Conservation (phyloP, 192 early-diverging fungal genomes). For the Coemansia sp. region DNA sequence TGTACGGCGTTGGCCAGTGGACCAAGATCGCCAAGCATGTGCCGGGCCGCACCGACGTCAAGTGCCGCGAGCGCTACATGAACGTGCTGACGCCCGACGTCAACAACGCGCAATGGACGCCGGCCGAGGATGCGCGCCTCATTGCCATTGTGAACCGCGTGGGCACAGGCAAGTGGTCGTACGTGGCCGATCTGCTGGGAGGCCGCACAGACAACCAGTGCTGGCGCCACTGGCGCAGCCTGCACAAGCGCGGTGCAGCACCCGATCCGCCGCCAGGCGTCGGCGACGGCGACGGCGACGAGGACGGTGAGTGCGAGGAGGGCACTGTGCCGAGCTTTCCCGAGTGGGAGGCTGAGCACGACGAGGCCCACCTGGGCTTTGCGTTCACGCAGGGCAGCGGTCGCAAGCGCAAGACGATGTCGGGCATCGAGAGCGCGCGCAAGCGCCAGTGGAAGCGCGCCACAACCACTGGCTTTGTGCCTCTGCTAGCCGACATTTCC, state of each 20-base stretch:
- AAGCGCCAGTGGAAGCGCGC: slow-evolving; percentile 55
- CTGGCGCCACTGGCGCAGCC: slow-evolving; percentile 51
- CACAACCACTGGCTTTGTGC: slow-evolving; percentile 45
- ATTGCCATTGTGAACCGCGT: slow-evolving; percentile 38
- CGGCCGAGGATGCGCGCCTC: slow-evolving; percentile 49
- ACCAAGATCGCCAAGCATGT: slow-evolving; percentile 66
- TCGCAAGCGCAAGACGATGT: slow-evolving; percentile 50
- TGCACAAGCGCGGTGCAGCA: slow-evolving; percentile 51
- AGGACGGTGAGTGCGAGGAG: slow-evolving; percentile 29
- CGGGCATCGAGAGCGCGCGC: slow-evolving; percentile 50
- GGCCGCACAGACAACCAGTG: slow-evolving; percentile 59
- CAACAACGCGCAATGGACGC: slow-evolving; percentile 56
- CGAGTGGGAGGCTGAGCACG: slow-evolving; percentile 48
- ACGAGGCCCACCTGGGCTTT: slow-evolving; percentile 22
- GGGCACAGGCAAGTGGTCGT: slow-evolving; percentile 58
- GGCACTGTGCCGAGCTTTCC: slow-evolving; percentile 49
- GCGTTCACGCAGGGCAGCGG: slow-evolving; percentile 33
- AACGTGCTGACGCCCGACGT: slow-evolving; percentile 62
- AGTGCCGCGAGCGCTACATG: slow-evolving; percentile 74
- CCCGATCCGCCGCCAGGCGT: slow-evolving; percentile 26
- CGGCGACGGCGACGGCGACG: slow-evolving; percentile 14
- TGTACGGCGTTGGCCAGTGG: slow-evolving; percentile 71
- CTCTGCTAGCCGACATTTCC: slow-evolving; percentile 41
- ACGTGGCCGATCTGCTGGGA: slow-evolving; percentile 49
- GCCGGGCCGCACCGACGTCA: slow-evolving; percentile 68